phyloP scores from a whole-genome alignment of 257 asterid species.

The Sherardia arvensis region DNA sequence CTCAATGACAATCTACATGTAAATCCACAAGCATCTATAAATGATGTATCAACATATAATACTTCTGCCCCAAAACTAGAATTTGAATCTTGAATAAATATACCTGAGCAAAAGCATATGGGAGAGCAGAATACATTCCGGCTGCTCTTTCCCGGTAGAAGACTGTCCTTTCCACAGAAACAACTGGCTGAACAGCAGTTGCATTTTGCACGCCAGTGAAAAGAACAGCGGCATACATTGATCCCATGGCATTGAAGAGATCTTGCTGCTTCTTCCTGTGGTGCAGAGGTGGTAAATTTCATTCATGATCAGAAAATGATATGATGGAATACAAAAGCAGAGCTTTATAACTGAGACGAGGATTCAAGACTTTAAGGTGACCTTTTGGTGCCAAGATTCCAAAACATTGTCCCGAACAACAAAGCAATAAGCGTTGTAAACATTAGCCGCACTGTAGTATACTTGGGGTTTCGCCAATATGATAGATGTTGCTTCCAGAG shows the following conservation, averaged over 20 bases:
- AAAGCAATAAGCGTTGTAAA: slow-evolving; percentile 61
- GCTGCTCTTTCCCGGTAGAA: slow-evolving; percentile 87
- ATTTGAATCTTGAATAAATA: background rate
- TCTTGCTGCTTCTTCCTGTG: slow-evolving; percentile 53
- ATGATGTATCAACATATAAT: background rate
- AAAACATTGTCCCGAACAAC: slow-evolving; percentile 69
- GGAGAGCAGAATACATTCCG: slow-evolving; percentile 82
- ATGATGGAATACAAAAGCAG: too few species aligned
- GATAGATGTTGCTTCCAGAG: slow-evolving; percentile 79
- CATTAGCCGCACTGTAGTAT: slow-evolving; percentile 62
- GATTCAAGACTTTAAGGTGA: slow-evolving; percentile 26
- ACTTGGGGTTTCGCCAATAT: slow-evolving; percentile 73
- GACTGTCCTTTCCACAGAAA: slow-evolving; percentile 73
- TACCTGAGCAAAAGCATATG: slow-evolving; percentile 85
- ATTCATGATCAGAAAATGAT: background rate
- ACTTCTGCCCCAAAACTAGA: background rate
- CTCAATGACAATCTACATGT: slow-evolving; percentile 47
- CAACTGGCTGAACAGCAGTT: slow-evolving; percentile 72
- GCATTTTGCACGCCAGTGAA: slow-evolving; percentile 71
- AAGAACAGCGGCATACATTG: slow-evolving; percentile 67
- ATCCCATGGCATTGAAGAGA: slow-evolving; percentile 74
- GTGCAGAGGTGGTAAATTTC: slow-evolving; percentile 19
- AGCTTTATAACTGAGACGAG: too few species aligned
- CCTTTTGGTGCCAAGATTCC: slow-evolving; percentile 70
- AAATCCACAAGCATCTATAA: background rate